phyloP scores from a whole-genome alignment of 2,329 filamentous ascomycete species.

The Ascochyta rabiei region DNA sequence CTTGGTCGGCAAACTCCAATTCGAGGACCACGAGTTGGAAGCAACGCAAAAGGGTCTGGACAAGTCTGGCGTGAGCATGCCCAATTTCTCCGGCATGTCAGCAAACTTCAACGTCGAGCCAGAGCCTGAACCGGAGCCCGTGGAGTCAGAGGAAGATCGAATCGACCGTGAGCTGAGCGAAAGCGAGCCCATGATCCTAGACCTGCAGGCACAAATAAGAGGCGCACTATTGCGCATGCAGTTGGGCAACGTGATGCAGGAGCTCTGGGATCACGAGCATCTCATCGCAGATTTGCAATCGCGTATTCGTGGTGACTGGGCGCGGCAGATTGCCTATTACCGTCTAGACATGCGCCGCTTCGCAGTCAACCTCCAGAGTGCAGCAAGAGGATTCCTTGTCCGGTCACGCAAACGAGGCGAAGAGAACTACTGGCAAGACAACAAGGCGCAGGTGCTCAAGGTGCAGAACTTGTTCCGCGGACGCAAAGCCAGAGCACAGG shows the following conservation, averaged over 20 bases:
- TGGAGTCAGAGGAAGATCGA: conserved; percentile 88
- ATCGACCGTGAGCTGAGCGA: conserved; percentile 82
- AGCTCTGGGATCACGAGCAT: conserved; percentile 85
- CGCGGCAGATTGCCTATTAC: conserved; percentile 82
- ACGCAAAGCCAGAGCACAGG: conserved; percentile 58
- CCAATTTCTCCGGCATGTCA: conserved; percentile 96
- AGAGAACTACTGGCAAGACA: conserved; percentile 71
- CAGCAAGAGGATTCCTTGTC: conserved; percentile 75
- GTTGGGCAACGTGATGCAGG: conserved; percentile 83
- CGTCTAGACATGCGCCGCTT: conserved; percentile 82
- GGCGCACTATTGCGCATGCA: conserved; percentile 79
- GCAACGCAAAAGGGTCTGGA: conserved; percentile 96
- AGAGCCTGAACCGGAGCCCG: conserved; percentile 74
- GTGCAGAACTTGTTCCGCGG: conserved; percentile 83
- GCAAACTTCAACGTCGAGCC: conserved; percentile 92
- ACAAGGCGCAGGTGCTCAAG: conserved; percentile 74
- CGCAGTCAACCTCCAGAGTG: conserved; percentile 79
- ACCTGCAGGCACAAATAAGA: conserved; percentile 85
- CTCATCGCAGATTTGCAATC: conserved; percentile 82
- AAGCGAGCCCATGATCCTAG: conserved; percentile 72
- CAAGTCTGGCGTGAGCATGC: conserved; percentile 93
- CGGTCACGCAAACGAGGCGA: conserved; percentile 67
- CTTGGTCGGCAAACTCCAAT: conserved; percentile 92
- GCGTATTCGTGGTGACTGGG: conserved; percentile 84
- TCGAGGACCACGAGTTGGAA: conserved; percentile 96